Percentiles rank a stretch among this genome's conserved stretches.
phyloP scores from a whole-genome alignment of 1,139 yeast species.

The Suhomyces bolitotheri region DNA sequence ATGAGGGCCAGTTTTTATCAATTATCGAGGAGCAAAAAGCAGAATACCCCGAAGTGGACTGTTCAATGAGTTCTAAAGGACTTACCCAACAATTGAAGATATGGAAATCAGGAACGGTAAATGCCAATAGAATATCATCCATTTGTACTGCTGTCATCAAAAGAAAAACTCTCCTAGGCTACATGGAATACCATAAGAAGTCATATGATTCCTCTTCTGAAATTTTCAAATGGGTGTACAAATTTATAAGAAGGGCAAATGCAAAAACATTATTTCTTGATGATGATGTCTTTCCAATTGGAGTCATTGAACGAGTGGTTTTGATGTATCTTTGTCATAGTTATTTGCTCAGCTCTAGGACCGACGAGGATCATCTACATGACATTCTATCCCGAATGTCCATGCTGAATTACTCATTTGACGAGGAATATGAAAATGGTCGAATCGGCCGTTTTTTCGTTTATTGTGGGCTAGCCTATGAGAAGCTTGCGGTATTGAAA shows the following conservation, averaged over 20 bases:
- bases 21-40: constrained; percentile 16
- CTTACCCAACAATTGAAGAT: constrained; percentile 16
- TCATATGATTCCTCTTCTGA: constrained; percentile 12
- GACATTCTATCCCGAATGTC: constrained; percentile 1
- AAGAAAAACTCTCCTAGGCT: constrained; percentile 20
- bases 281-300: constrained; percentile 1
- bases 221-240: constrained; percentile 24
- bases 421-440: constrained; percentile 1
- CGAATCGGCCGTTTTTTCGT: constrained; percentile 18
- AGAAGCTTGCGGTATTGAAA: constrained; percentile 17
- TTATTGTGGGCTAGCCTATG: constrained; percentile 23
- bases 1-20: constrained; percentile 7
- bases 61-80: constrained; percentile 14
- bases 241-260: constrained; percentile 15
- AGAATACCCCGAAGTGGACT: constrained; percentile 20
- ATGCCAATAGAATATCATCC: too few species aligned
- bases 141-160: constrained; percentile 17
- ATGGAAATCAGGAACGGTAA: constrained; percentile 12
- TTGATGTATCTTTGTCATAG: constrained; percentile 4
- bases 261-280: background rate
- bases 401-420: background rate
- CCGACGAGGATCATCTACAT: background rate
- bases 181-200: constrained; percentile 14
- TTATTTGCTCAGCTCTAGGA: background rate
- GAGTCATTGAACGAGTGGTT: background rate